Base-by-base conservation (phyloP, 768 basidiomycete species). In the Leccinum imitatum region DNA sequence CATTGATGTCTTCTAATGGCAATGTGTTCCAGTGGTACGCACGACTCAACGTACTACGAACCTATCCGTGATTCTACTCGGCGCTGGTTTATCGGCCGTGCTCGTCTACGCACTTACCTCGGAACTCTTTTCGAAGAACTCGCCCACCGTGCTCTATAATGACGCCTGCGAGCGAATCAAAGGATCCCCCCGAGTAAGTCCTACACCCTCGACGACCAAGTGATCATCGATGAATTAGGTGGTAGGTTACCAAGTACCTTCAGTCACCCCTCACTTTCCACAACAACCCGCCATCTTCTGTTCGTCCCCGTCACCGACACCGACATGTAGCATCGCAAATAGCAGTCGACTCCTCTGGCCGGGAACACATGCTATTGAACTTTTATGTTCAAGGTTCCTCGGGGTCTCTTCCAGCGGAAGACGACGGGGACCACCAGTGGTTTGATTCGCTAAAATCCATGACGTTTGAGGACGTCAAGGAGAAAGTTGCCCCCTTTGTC, bases 41-140 rank as follows among this genome's bases (percentile, higher is more conserved):
- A 50, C 15, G 35, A 56, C 35, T 46, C 80, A 82, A 41, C 74
- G 84, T 52, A 81, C 81, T 56, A 76, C 81, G 6, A 84, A 81
- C 61, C 63, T 84, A 23, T 75, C 78, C 8, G 82, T 85, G 46
- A 84, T 84, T 57, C 68, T 94, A 17, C 75, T 92, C 31, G 92
- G 92, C n/a, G 92, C 91, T 5, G 88, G 90, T 17, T 77, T 94
- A 25, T 90, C 90, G 31, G 82, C 83, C 7, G 80, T 94, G 41
- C 81, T 94, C 37, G 75, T 72, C 25, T 94, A 93, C 69, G 89
- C 89, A 21, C 79, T 93, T 33, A 87, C 88, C 15, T 87, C 91
- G 7, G 92, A 94, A 68, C 77, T 93, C 7, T 91, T 93, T 71
- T 91, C 92, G n/a, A 86, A 83, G 70, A 94, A 94, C 70, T 93